Conservation (phyloP, 106 monocot genomes). For the Dendrobium catenatum region DNA sequence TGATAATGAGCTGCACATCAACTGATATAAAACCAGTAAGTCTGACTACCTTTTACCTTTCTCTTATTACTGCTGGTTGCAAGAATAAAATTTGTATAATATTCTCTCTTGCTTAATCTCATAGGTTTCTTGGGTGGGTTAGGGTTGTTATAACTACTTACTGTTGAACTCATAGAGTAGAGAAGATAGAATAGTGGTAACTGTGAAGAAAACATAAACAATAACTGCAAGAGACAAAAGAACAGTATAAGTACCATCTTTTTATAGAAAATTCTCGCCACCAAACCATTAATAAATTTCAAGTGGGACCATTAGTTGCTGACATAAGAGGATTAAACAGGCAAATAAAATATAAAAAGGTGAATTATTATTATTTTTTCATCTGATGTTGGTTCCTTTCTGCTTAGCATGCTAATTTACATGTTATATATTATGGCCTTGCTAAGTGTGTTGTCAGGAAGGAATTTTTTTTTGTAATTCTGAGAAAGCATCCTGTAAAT, state of each 20-base stretch:
- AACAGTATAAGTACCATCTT: not conserved
- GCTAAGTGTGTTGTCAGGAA: no score
- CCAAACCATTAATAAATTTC: no score
- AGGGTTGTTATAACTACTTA: conserved; percentile 26
- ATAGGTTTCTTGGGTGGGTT: conserved; percentile 13
- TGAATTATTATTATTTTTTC: no score
- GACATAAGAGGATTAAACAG: not conserved
- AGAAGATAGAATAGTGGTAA: not conserved
- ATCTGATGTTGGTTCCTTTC: no score
- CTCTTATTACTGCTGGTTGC: not conserved
- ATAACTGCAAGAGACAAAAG: not conserved
- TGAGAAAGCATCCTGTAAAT: no score
- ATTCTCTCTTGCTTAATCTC: not conserved
- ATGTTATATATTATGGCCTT: no score
- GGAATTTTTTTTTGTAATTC: no score
- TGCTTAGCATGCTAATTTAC: no score
- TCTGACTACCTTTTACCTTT: not conserved
- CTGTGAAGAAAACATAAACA: not conserved
- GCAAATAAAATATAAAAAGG: not conserved
- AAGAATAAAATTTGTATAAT: not conserved
- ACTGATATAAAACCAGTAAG: conserved; percentile 57
- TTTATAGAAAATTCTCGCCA: no score
- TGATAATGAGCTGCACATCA: conserved; percentile 86
- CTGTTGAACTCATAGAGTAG: not conserved
- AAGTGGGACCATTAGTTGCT: not conserved